Base-by-base conservation (phyloP, 768 basidiomycete species). In the Pisolithus microcarpus region DNA sequence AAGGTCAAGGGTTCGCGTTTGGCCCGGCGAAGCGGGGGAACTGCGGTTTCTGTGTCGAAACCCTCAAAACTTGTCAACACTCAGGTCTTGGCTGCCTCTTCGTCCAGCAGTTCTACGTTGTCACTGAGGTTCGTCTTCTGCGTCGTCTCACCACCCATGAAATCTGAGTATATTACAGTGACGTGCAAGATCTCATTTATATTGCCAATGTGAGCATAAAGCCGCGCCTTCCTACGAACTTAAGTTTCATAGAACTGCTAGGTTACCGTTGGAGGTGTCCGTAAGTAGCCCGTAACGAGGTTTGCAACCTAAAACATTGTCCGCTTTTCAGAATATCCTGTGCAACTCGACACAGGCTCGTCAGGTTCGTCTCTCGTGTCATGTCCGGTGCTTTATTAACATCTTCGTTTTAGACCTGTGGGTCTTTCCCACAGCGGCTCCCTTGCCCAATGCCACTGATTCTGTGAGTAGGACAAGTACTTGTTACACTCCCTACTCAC, bases 271-370 rank as follows among this genome's bases (percentile, higher is more conserved):
- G 89, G 78, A 53, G 79, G 76, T 48, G 68, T 62, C 51, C 70
- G 87, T 89, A 45, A 56, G 78, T 68, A 19, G n/a, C 16, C 31
- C 30, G 28, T 38, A 48, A 45, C 24, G 31, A 48, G 47, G 28
- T 46, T 26, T 39, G 56, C 26, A 39, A 48, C 55, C 51, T 30
- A 50, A 55, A 38, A 36, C 21, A 10, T 53, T 46, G 57, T 46
- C 38, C 6, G 28, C 23, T 15, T 24, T 43, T 1, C 55, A 91
- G 88, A 73, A 15, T 87, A 84, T 65, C 69, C 76, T 45, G 78
- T 90, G 13, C 90, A 92, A 64, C 70, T 92, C 44, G 90, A 92
- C 67, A 90, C 88, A 1, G 90, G 90, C 54, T 91, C 88, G 9
- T 68, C 65, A 46, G 63, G 61, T 68, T 46, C 4, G 52, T 49